Base-by-base conservation (phyloP, 2,329 filamentous ascomycete genomes). In the Fusarium citri region DNA sequence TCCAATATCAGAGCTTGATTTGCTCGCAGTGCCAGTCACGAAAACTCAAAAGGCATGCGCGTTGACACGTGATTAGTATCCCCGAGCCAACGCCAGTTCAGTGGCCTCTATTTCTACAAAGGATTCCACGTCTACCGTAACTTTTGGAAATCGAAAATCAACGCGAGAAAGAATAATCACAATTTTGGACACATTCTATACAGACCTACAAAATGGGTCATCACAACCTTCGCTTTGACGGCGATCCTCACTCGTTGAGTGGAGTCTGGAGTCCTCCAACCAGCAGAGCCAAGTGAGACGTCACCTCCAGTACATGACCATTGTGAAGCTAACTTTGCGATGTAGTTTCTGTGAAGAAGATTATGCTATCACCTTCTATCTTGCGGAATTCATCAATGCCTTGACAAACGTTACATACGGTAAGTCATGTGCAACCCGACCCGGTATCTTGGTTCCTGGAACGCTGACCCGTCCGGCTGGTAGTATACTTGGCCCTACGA, bases 271-370 rank as follows among this genome's bases (percentile, higher is more conserved):
- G 80, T 55, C 78, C 78, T n/a, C 77, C 80, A 16, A 81, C 77
- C 23, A 82, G 80, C 67, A 75, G 72, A 20, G 80, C 80, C 64
- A 82, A 82, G 80, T 82, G 69, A 72, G 75, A 57, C 34, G 42
- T 48, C 42, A 40, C 53, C 56, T 43, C 22, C 43, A 23, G 41
- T 49, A 43, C 31, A 26, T 47, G 22, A 42, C 34, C 2, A 28
- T 20, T 41, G 46, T 25, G 16, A 40, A 60, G 59, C 64, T 74
- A 55, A 76, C 66, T 37, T n/a, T 12, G 37, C 12, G 41, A 14
- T 10, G 12, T 47, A 81, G 79, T 56, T 81, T 81, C 51, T 81
- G 79, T 48, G 79, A 81, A 55, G 78, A 89, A 78, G 87, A 89
- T 73, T 83, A 83, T 72, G 76, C 77, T n/a, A 67, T 84, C 22